Percentiles rank a stretch among this genome's conserved stretches.
These are phyloP conservation scores for Globomyces pollinis-pini DNA, from an alignment of 192 early-diverging fungal species.

Conservation along the genomic window DNA sequence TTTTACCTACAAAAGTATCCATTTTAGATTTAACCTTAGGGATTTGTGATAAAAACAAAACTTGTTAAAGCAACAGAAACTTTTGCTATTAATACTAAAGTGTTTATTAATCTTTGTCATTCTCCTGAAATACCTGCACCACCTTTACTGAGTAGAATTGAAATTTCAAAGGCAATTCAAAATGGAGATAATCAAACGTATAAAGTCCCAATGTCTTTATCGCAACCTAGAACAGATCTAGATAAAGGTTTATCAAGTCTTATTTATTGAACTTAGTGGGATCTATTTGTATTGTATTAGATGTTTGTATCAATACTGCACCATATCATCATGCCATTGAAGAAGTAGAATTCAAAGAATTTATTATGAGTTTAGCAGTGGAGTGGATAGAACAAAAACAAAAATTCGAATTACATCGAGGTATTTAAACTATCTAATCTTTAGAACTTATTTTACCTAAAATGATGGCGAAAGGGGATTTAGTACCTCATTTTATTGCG, in stretches of 20 bases:
- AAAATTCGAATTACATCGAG: conserved; percentile 43
- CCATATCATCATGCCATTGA: conserved; percentile 41
- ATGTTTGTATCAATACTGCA: conserved; percentile 59
- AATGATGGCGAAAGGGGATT: conserved; percentile 46
- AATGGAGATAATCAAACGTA: conserved; percentile 53
- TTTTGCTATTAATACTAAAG: conserved; percentile 22
- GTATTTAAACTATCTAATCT: conserved; percentile 25
- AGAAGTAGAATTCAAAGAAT: conserved; percentile 59
- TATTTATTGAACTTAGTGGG: too few species aligned
- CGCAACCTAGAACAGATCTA: conserved; percentile 36
- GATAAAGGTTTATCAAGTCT: too few species aligned
- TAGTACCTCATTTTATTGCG: conserved; percentile 46
- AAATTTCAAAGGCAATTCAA: conserved; percentile 55
- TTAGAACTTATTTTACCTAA: conserved; percentile 54
- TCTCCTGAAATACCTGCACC: conserved; percentile 43
- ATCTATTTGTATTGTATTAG: conserved; percentile 49
- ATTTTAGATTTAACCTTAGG: too few species aligned
- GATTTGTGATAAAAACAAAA: conserved; percentile 23
- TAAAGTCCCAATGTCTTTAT: conserved; percentile 56
- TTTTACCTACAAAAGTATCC: too few species aligned
- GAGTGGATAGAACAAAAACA: conserved; percentile 62
- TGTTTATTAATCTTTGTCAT: conserved; percentile 65
- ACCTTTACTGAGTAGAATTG: conserved; percentile 48
- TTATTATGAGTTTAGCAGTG: conserved; percentile 59
- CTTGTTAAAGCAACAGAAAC: conserved; percentile 9